Evolutionary conservation across 2,329 filamentous ascomycete species (phyloP).

Genomic region (Ophiocordyceps unilateralis): DNA sequence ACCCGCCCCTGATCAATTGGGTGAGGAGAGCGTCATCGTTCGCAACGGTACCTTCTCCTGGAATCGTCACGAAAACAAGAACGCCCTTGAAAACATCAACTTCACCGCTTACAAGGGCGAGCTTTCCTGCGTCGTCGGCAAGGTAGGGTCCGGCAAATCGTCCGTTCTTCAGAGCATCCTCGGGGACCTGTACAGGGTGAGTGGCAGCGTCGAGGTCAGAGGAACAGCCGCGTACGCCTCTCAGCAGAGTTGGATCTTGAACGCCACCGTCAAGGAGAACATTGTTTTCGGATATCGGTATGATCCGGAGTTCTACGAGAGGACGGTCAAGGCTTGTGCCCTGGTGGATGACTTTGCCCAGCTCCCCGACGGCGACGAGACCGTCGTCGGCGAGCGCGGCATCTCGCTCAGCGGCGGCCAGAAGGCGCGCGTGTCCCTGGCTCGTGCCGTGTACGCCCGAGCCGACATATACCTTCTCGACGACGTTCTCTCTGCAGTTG

Average conservation of each 20-base stretch:
- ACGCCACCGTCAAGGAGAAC: conserved; percentile 92
- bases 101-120: conserved; percentile 86
- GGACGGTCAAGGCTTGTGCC: conserved; percentile 81
- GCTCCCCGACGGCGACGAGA: conserved; percentile 89
- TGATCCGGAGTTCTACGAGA: conserved; percentile 86
- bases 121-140: conserved; percentile 78
- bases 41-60: conserved; percentile 83
- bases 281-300: conserved; percentile 92
- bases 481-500: conserved; percentile 90
- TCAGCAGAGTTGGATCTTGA: conserved; percentile 93
- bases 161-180: conserved; percentile 78
- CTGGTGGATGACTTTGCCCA: conserved; percentile 79
- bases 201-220: conserved; percentile 66
- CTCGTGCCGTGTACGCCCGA: conserved; percentile 85
- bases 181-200: conserved; percentile 80
- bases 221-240: conserved; percentile 82
- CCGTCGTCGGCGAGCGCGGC: conserved; percentile 87
- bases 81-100: conserved; percentile 65
- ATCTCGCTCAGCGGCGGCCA: conserved; percentile 94
- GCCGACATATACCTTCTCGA: conserved; percentile 95
- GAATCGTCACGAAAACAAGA: conserved; percentile 63
- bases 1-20: conserved; percentile 53
- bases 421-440: conserved; percentile 82
- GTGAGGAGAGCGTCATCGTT: conserved; percentile 75
- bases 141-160: conserved; percentile 90